Evolutionary conservation across 2,329 filamentous ascomycete genomes (phyloP).

Genomic region (Penicillium digitatum): DNA sequence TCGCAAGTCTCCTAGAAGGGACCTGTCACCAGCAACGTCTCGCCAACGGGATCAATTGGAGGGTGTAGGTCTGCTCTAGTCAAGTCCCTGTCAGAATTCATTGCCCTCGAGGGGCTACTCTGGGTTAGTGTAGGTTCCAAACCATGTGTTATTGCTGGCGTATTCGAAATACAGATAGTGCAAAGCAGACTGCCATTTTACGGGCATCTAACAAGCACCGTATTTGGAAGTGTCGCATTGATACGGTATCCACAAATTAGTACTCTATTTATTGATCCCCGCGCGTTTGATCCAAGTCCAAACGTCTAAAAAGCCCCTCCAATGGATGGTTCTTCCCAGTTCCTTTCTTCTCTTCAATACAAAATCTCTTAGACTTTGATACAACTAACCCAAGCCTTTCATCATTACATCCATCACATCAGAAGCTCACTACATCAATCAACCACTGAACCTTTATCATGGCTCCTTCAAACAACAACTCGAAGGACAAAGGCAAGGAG

Average conservation of each 20-base stretch:
- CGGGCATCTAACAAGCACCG: neutral
- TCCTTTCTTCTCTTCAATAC: neutral
- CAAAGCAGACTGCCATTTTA: neutral
- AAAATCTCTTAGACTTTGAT: neutral
- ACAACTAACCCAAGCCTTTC: neutral
- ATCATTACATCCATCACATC: neutral
- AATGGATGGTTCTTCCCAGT: neutral
- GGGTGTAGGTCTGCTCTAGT: neutral
- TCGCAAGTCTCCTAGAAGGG: too few species aligned
- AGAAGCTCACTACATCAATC: neutral
- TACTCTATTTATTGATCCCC: neutral
- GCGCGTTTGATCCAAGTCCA: neutral
- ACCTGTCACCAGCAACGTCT: neutral
- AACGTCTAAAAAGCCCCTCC: neutral
- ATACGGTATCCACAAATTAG: neutral
- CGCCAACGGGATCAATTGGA: too few species aligned
- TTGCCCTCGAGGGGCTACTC: neutral
- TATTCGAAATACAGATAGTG: neutral
- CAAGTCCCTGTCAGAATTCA: neutral
- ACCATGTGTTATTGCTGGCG: neutral
- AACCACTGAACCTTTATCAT: neutral
- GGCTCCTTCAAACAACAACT: rapidly evolving
- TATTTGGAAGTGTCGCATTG: neutral
- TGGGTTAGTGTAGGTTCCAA: neutral
- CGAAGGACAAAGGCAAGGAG: neutral